phyloP scores from a whole-genome alignment of 495 filamentous ascomycete species.

The Lophiostoma macrostomum region DNA sequence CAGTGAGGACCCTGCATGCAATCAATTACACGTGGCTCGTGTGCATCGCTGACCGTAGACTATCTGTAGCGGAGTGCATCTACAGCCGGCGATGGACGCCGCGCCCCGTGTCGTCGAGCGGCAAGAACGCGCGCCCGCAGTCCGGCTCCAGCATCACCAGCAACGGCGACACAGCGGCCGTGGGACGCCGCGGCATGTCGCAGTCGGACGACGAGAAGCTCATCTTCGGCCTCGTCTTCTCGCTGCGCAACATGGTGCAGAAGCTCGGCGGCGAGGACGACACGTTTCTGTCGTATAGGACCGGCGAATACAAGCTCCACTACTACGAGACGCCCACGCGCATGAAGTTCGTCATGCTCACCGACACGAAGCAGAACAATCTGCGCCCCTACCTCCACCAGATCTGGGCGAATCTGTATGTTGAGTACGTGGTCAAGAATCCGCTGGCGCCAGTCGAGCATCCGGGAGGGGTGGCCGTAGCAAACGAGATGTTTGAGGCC shows the following conservation, averaged over 20 bases:
- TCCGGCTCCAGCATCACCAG: conserved; percentile 37
- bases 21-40: neutral
- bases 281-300: conserved; percentile 84
- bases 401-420: conserved; percentile 96
- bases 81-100: conserved; percentile 80
- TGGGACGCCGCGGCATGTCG: conserved; percentile 50
- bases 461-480: conserved; percentile 80
- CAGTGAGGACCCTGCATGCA: conserved; percentile 60
- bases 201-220: conserved; percentile 90
- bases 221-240: conserved; percentile 95
- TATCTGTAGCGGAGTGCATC: conserved; percentile 80
- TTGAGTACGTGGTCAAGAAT: conserved; percentile 97
- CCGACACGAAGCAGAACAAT: conserved; percentile 81
- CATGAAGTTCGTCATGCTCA: conserved; percentile 95
- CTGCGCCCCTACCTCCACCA: conserved; percentile 93
- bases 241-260: conserved; percentile 91
- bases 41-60: conserved; percentile 3
- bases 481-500: conserved; percentile 90
- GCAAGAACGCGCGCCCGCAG: conserved; percentile 35
- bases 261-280: conserved; percentile 90
- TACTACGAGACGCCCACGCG: conserved; percentile 97
- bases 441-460: conserved; percentile 88
- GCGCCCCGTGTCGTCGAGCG: conserved; percentile 44
- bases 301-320: conserved; percentile 93
- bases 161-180: conserved; percentile 34